Evolutionary conservation across 345 rosid genomes (phyloP), one percentile per base, ranked within the genome.

Genomic region (Euphorbia peplus): DNA sequence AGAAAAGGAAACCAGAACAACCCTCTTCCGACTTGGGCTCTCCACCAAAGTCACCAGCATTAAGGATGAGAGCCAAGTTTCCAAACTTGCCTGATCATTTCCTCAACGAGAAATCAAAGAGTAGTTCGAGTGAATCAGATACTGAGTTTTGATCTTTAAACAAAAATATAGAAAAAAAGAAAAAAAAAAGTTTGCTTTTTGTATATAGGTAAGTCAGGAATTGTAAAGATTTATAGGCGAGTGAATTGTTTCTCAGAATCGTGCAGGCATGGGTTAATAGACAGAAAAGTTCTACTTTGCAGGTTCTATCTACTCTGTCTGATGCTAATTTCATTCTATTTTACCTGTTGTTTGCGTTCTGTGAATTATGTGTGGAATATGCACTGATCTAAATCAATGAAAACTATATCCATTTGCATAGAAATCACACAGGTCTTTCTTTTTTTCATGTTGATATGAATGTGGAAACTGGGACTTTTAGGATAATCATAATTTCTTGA

Each of bases 71-170:
- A 0, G 78, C 78, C 50, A 88, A 82, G 79, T 91, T 88, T 64
- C 89, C 91, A 0, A 80, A 83, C 72, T 75, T 89, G 83, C 88
- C 89, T 0, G 79, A 76, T 18, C 87, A 83, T 80, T 90, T 86
- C 81, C 68, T 91, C 79, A 67, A 81, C 30, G 85, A 81, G 57
- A 82, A 76, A 72, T 81, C 84, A 25, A 74, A 73, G 52, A 82
- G 82, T 73, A 84, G 78, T 75, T 89, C 87, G 29, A 77, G 86
- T 51, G 87, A 83, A 37, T 87, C 96, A 1, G 96, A 89, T 73
- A 44, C 68, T 3, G 96, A 88, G 41, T 81, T 80, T 53, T 89
- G 82, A 84, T 0, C 29, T 29, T 32, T 24, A 9, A n/a, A n/a
- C n/a, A n/a, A n/a, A n/a, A n/a, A n/a, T n/a, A n/a, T n/a, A n/a